Percentiles rank a stretch among this genome's conserved stretches.
Conservation (phyloP, 768 basidiomycete species). For the Polyporus arcularius region DNA sequence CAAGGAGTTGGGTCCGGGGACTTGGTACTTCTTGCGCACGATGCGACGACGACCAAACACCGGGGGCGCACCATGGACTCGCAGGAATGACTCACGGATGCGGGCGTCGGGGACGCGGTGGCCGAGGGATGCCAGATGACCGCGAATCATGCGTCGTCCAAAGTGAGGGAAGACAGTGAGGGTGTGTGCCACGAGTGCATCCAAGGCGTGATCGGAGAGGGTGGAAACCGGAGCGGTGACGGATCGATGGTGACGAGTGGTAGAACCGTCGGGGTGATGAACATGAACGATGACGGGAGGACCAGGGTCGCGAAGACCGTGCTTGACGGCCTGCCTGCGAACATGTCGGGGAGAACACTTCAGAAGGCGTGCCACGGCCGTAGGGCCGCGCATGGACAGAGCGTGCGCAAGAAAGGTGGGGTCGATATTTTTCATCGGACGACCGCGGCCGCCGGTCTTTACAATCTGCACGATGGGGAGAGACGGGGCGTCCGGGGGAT, state of each 20-base stretch:
- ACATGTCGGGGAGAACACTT: constrained; percentile 23
- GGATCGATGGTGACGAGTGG: constrained; percentile 4
- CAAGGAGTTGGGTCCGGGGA: constrained; percentile 24
- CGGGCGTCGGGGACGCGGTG: not conserved
- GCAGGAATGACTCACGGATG: not conserved
- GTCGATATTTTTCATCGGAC: not conserved
- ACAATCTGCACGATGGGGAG: too few relatives aligned
- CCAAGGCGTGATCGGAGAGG: not conserved
- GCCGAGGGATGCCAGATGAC: constrained; percentile 1
- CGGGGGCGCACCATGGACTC: constrained; percentile 1
- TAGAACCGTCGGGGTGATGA: constrained; percentile 20
- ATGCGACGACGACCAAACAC: constrained; percentile 5
- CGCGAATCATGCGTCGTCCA: constrained; percentile 7
- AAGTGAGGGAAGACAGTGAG: not conserved
- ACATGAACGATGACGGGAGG: constrained; percentile 21
- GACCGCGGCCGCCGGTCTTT: too few relatives aligned
- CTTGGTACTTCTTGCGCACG: constrained; percentile 17
- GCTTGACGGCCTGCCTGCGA: constrained; percentile 29
- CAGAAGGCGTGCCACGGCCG: constrained; percentile 21
- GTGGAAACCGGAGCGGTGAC: constrained; percentile 22
- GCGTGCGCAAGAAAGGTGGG: not conserved
- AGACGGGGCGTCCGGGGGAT: too few relatives aligned
- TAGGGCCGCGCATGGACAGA: constrained; percentile 1
- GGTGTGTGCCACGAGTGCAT: not conserved
- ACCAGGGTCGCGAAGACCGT: constrained; percentile 25